These are phyloP conservation scores for Tolypocladium guangdongense DNA, from an alignment of 2,329 filamentous ascomycete species.

Conservation along the genomic window DNA sequence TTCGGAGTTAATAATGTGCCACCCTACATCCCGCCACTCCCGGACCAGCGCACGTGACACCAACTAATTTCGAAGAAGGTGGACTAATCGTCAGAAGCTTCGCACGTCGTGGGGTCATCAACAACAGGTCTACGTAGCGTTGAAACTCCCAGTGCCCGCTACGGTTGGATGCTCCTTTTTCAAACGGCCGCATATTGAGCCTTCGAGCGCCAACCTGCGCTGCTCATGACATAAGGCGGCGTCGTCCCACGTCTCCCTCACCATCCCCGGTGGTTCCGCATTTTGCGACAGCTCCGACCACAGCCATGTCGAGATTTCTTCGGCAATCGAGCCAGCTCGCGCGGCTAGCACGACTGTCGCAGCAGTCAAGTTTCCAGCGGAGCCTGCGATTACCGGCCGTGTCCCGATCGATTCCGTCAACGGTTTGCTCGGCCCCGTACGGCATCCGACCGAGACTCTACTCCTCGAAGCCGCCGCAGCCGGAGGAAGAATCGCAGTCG, in stretches of 20 bases:
- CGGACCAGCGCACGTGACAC: conserved; percentile 16
- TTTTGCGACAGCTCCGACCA: conserved; percentile 16
- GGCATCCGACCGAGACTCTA: conserved; percentile 23
- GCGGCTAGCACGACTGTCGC: conserved; percentile 46
- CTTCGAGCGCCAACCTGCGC: conserved; percentile 10
- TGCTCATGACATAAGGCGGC: conserved; percentile 22
- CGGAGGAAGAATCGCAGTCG: conserved; percentile 21
- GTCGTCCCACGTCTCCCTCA: conserved; percentile 7
- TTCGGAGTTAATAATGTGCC: too few species aligned
- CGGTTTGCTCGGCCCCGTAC: conserved; percentile 23
- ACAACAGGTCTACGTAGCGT: conserved; percentile 9
- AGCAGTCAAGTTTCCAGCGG: conserved; percentile 39
- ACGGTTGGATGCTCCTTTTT: conserved; percentile 8
- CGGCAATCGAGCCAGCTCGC: conserved; percentile 57
- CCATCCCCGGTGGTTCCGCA: conserved; percentile 24
- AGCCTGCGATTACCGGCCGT: conserved; percentile 24
- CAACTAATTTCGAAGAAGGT: conserved; percentile 15
- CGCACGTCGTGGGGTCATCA: conserved; percentile 14
- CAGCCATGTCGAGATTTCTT: conserved; percentile 53
- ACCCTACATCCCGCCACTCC: conserved; percentile 2
- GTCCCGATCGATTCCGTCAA: conserved; percentile 21
- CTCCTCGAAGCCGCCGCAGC: conserved; percentile 26
- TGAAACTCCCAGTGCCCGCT: neutral
- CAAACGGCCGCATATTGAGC: conserved; percentile 1
- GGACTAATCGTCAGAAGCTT: conserved; percentile 16